These are phyloP conservation scores for Xylaria sp. DNA, from an alignment of 2,329 filamentous ascomycete species.

Conservation along the genomic window DNA sequence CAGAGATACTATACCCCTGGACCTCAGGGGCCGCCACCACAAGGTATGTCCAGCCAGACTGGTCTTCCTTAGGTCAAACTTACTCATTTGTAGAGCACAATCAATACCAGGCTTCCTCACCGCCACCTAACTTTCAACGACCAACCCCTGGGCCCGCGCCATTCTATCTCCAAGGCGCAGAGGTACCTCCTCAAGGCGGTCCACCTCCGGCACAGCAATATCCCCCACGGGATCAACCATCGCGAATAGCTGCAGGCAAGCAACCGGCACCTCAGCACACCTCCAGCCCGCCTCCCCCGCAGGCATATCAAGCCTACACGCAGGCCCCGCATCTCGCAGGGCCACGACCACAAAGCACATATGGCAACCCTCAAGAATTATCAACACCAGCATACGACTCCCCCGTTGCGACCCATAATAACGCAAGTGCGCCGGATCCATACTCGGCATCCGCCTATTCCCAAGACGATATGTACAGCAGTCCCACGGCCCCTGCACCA, in stretches of 20 bases:
- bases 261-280: conserved; percentile 63
- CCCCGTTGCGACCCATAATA: conserved; percentile 67
- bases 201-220: conserved; percentile 55
- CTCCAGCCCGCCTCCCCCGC: conserved; percentile 58
- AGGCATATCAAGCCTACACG: conserved; percentile 58
- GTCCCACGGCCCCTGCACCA: conserved; percentile 45
- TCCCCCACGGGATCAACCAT: conserved; percentile 62
- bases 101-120: conserved; percentile 58
- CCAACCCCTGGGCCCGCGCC: conserved; percentile 64
- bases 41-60: conserved; percentile 51
- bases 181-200: conserved; percentile 57
- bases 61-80: conserved; percentile 37
- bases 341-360: conserved; percentile 73
- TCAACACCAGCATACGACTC: conserved; percentile 82
- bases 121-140: conserved; percentile 66
- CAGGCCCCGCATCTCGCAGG: conserved; percentile 56
- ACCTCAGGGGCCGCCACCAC: conserved; percentile 54
- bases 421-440: conserved; percentile 50
- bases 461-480: conserved; percentile 56
- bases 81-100: conserved; percentile 53
- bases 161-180: conserved; percentile 72
- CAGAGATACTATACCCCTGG: conserved; percentile 75
- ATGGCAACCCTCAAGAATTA: conserved; percentile 79
- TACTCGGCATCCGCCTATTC: conserved; percentile 61
- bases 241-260: conserved; percentile 59